A percentile compares a stretch with the other conserved stretches of the same genome.
phyloP scores from a whole-genome alignment of 169 alveolate genomes.

The Plasmodium vivax region DNA sequence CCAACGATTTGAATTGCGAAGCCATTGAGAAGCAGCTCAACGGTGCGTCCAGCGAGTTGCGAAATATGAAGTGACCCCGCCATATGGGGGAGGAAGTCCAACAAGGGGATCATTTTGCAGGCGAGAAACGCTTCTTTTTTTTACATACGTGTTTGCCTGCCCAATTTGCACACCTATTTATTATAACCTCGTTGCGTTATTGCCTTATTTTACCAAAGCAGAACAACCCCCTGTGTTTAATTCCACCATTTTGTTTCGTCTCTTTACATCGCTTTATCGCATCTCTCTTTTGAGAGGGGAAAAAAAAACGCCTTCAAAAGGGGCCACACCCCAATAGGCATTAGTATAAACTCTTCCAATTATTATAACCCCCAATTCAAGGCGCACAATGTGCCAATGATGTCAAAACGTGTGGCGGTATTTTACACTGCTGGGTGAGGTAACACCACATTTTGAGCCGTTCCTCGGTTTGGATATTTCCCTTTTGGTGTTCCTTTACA shows the following conservation, averaged over 20 bases:
- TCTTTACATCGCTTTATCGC: not conserved
- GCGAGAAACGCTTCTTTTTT: not conserved
- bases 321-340: not conserved
- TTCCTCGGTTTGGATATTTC: not conserved
- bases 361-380: not conserved
- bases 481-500: not conserved
- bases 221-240: not conserved
- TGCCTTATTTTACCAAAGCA: not conserved
- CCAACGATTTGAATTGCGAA: conserved; percentile 60
- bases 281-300: not conserved
- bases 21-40: conserved; percentile 53
- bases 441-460: not conserved
- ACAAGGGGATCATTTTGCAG: not conserved
- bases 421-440: not conserved
- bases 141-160: not conserved
- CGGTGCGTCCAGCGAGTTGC: conserved; percentile 16
- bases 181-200: not conserved
- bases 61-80: conserved; percentile 2
- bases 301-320: not conserved
- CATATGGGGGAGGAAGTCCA: not conserved
- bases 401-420: not conserved
- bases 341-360: not conserved
- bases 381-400: not conserved
- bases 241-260: not conserved
- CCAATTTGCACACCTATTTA: not conserved